A percentile compares a stretch with the other conserved stretches of the same genome.
These are phyloP conservation scores for Cytospora leucostoma DNA, from an alignment of 2,329 filamentous ascomycete species.

Conservation along the genomic window DNA sequence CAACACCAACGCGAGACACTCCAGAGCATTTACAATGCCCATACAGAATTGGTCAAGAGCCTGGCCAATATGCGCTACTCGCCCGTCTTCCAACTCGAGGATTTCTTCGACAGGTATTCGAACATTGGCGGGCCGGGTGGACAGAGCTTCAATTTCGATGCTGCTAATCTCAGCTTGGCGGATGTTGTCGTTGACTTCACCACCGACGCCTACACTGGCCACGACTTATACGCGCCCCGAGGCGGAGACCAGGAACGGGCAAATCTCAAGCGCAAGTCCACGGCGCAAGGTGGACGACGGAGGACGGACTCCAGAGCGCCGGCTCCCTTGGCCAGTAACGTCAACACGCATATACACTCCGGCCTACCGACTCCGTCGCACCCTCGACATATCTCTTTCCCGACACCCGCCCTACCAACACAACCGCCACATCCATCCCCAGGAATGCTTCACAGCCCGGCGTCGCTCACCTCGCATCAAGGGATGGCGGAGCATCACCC, in stretches of 20 bases:
- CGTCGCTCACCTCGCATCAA: slow-evolving; percentile 24
- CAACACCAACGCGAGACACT: slow-evolving; percentile 80
- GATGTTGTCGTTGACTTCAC: slow-evolving; percentile 65
- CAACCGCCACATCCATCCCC: slow-evolving; percentile 31
- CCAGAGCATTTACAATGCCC: slow-evolving; percentile 75
- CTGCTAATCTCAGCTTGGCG: slow-evolving; percentile 70
- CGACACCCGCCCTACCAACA: slow-evolving; percentile 29
- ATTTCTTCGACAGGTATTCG: slow-evolving; percentile 81
- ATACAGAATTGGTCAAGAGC: slow-evolving; percentile 76
- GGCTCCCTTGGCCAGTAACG: slow-evolving; percentile 38
- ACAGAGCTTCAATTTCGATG: slow-evolving; percentile 65
- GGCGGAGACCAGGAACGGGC: slow-evolving; percentile 38
- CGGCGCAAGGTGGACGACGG: slow-evolving; percentile 41
- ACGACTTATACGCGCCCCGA: slow-evolving; percentile 50
- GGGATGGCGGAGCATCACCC: slow-evolving; percentile 35
- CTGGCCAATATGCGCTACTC: slow-evolving; percentile 71
- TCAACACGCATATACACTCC: slow-evolving; percentile 35
- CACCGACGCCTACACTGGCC: slow-evolving; percentile 55
- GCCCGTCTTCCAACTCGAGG: slow-evolving; percentile 80
- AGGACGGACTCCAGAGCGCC: slow-evolving; percentile 44
- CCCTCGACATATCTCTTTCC: slow-evolving; percentile 17
- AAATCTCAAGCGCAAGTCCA: slow-evolving; percentile 53
- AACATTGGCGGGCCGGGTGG: slow-evolving; percentile 60
- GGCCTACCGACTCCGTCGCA: slow-evolving; percentile 33
- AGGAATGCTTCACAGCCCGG: slow-evolving; percentile 40